Conservation (phyloP, 83 land plant species). For the Isoetes engelmannii region DNA sequence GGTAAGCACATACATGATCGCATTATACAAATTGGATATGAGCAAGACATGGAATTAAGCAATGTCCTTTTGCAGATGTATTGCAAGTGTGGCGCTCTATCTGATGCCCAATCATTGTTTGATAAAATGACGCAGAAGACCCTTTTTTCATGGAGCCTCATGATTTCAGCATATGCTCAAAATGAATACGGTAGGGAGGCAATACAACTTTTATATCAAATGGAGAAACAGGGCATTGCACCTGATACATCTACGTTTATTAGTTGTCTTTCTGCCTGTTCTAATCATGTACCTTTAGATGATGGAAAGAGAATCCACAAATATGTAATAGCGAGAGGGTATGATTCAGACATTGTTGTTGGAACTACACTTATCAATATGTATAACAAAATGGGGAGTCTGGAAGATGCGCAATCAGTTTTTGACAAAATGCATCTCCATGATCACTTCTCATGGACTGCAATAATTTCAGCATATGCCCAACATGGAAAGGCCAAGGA, state of each 20-base stretch:
- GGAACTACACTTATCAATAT: constrained; percentile 20
- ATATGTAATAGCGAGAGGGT: constrained; percentile 14
- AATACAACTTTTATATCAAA: constrained; percentile 15
- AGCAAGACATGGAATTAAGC: constrained; percentile 1
- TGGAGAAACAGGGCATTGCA: constrained; percentile 6
- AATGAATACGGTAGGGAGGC: constrained; percentile 15
- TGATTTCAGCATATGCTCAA: constrained; percentile 22
- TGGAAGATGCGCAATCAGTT: constrained; percentile 13
- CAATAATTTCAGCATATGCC: constrained; percentile 29
- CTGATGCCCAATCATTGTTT: no score
- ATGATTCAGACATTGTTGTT: constrained; percentile 9
- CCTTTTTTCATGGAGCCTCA: constrained; percentile 25
- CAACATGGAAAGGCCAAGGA: constrained; percentile 15
- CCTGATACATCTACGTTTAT: constrained; percentile 30
- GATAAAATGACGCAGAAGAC: neutral
- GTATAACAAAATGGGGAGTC: constrained; percentile 20
- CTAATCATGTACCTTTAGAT: neutral
- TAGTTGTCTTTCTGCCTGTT: constrained; percentile 10
- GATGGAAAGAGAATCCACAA: constrained; percentile 23
- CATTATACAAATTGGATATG: constrained; percentile 12
- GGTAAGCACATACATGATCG: constrained; percentile 21
- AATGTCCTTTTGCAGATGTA: constrained; percentile 19
- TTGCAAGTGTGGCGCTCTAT: no score
- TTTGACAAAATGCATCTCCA: constrained; percentile 12
- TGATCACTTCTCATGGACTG: constrained; percentile 26